Base-by-base conservation (phyloP, 495 filamentous ascomycete species). In the Penicillium desertorum region DNA sequence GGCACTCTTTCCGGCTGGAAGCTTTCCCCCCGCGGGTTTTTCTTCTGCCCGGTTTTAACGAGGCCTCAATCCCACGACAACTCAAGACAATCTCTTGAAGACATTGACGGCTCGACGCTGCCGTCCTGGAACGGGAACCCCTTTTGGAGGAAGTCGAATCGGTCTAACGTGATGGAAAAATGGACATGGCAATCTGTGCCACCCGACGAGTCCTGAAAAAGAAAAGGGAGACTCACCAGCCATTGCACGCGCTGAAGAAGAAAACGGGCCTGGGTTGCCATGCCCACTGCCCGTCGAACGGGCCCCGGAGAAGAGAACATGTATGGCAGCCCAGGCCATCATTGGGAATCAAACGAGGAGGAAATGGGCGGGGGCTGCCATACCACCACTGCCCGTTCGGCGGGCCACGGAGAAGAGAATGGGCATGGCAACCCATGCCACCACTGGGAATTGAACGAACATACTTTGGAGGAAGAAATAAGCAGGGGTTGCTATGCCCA, bases 1-100 rank as follows among this genome's bases (percentile, higher is more conserved):
- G 36, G 49, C 22, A 42, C 49, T 52, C 49, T 52, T 52, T 52
- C 36, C 49, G 19, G n/a, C 22, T 30, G 2, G 36, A 29, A 11
- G 22, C n/a, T 41, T 41, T 34, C 1, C 12, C 36, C 49, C 29
- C 23, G 36, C 16, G 36, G 49, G 36, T 3, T 39, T 51, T 42
- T 29, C 34, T 25, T n/a, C 36, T 14, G 25, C 16, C 3, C 29
- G 49, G 49, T 52, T 52, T 52, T 52, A 42, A 52, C 8, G 36
- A 52, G 49, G 36, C 36, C 36, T 42, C 49, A 17, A 19, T 10
- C 12, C 14, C 1, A 34, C 45, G 30, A 20, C 27, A 48, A 42
- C 5, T 22, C 20, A 42, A n/a, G 4, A 27, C 34, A 19, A 29
- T 36, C 4, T 27, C 2, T 51, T 14, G n/a, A 45, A 4, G 11